These are phyloP conservation scores for Eucommia ulmoides DNA, from an alignment of 257 asterid species.

Conservation along the genomic window DNA sequence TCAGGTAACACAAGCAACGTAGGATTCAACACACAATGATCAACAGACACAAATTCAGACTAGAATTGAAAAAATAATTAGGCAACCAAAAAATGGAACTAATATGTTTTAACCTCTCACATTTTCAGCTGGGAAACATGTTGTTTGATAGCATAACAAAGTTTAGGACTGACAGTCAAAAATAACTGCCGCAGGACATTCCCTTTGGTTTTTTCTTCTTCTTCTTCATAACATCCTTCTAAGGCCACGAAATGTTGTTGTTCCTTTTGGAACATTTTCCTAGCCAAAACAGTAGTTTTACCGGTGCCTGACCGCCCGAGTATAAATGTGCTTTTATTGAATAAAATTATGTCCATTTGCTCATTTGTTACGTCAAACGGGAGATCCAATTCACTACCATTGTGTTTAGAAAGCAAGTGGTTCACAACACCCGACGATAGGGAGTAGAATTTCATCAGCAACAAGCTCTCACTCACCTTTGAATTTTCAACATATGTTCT, in stretches of 20 bases:
- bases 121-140: constrained; percentile 45
- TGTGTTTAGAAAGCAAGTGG: constrained; percentile 35
- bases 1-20: too few species aligned
- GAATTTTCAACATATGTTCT: constrained; percentile 33
- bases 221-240: constrained; percentile 13
- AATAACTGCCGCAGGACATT: constrained; percentile 39
- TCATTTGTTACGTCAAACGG: constrained; percentile 69
- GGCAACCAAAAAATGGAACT: too few species aligned
- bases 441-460: constrained; percentile 55
- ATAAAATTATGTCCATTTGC: constrained; percentile 41
- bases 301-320: constrained; percentile 73
- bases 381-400: constrained; percentile 35
- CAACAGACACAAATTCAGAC: too few species aligned
- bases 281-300: constrained; percentile 52
- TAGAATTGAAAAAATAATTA: too few species aligned
- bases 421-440: constrained; percentile 35
- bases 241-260: constrained; percentile 32
- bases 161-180: constrained; percentile 59
- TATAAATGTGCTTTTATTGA: constrained; percentile 39
- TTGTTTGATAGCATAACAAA: constrained; percentile 58
- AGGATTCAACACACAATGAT: too few species aligned
- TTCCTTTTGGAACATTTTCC: constrained; percentile 38
- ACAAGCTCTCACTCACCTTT: constrained; percentile 48
- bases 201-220: constrained; percentile 8
- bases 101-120: too few species aligned